Percentiles rank a stretch among this genome's conserved stretches.
Evolutionary conservation across 257 asterid genomes (phyloP).

Genomic region (Penstemon newberryi): DNA sequence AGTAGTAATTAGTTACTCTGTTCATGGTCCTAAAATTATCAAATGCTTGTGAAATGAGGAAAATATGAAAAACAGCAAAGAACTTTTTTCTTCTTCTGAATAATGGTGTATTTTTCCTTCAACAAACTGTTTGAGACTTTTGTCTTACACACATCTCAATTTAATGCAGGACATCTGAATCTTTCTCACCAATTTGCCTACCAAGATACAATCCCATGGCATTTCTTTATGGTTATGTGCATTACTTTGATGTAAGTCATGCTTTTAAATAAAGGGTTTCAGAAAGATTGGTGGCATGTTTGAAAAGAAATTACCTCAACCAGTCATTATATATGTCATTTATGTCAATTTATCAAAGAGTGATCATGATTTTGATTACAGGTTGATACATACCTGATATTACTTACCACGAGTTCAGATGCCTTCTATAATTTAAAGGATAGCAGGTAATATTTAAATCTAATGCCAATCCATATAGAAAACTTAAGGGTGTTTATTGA

Average conservation of each 20-base stretch:
- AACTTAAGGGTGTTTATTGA: neutral
- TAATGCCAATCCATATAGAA: constrained; percentile 20
- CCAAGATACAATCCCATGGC: constrained; percentile 97
- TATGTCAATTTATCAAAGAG: constrained; percentile 18
- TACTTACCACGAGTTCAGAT: constrained; percentile 90
- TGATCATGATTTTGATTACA: constrained; percentile 41
- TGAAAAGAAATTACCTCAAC: constrained; percentile 1
- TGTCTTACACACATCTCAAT: constrained; percentile 26
- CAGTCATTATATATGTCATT: neutral
- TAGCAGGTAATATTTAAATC: constrained; percentile 61
- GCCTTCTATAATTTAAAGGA: constrained; percentile 89
- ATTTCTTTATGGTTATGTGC: constrained; percentile 94
- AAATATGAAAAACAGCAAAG: neutral
- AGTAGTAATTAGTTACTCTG: neutral
- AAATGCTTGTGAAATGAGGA: neutral
- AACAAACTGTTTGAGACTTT: constrained; percentile 17
- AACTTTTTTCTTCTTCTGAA: neutral
- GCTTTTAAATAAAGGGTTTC: constrained; percentile 4
- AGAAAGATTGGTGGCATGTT: constrained; percentile 1
- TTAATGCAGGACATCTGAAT: constrained; percentile 90
- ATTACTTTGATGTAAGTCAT: constrained; percentile 88
- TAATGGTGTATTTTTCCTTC: neutral
- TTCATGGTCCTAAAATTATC: neutral
- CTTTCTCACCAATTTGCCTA: constrained; percentile 97
- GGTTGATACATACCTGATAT: constrained; percentile 79